Conservation (phyloP, 306 rosid species). For the Fragaria iinumae region DNA sequence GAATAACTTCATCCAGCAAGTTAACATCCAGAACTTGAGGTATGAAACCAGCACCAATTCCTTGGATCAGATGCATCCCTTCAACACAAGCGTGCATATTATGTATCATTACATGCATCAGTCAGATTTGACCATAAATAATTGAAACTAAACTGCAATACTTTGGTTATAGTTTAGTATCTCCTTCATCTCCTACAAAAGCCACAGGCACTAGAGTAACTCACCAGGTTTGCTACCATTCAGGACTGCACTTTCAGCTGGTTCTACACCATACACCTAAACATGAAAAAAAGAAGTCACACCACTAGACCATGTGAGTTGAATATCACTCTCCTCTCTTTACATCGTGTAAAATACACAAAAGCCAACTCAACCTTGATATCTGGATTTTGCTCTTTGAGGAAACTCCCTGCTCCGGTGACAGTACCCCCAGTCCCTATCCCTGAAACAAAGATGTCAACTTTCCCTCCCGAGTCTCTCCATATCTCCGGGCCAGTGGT, state of each 20-base stretch:
- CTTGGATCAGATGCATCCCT: constrained; percentile 79
- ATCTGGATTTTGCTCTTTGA: constrained; percentile 66
- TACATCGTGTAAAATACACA: not conserved
- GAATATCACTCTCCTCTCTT: not conserved
- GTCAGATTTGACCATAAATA: not conserved
- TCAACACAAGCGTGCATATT: constrained; percentile 5
- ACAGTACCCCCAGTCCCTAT: constrained; percentile 84
- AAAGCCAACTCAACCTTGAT: constrained; percentile 49
- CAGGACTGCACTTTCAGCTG: constrained; percentile 72
- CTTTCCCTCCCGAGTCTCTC: constrained; percentile 70
- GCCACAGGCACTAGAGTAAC: not conserved
- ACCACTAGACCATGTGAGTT: not conserved
- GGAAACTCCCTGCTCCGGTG: constrained; percentile 68
- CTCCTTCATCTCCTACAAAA: not conserved
- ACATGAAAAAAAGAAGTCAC: not conserved
- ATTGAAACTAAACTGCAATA: constrained; percentile 39
- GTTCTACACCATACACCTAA: constrained; percentile 79
- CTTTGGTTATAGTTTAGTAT: too few relatives aligned
- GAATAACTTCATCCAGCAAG: constrained; percentile 66
- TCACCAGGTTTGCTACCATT: constrained; percentile 77
- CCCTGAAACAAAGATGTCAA: constrained; percentile 68
- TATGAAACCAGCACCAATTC: constrained; percentile 69
- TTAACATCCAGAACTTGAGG: constrained; percentile 51
- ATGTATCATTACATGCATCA: not conserved
- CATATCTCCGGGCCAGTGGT: constrained; percentile 93